These are phyloP conservation scores for Yarrowia divulgata DNA, from an alignment of 805 yeast genomes.

Conservation along the genomic window DNA sequence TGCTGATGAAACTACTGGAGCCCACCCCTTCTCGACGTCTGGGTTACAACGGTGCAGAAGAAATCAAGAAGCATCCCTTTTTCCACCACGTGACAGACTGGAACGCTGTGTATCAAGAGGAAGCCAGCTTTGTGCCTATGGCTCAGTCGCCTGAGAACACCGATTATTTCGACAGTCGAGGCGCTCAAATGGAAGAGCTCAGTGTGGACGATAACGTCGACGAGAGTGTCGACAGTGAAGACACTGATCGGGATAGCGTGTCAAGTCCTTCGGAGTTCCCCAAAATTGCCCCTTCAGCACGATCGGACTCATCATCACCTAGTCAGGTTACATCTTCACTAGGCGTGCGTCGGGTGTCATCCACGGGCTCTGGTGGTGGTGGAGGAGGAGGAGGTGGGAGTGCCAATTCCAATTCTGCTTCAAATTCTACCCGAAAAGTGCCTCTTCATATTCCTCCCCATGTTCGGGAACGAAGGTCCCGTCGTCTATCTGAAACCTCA, in stretches of 20 bases:
- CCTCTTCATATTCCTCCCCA: conserved; percentile 62
- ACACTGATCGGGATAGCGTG: conserved; percentile 44
- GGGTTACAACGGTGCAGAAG: conserved; percentile 77
- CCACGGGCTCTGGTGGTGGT: conserved; percentile 8
- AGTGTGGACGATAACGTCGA: conserved; percentile 41
- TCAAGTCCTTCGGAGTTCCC: conserved; percentile 25
- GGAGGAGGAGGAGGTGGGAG: background rate
- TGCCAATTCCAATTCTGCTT: conserved; percentile 4
- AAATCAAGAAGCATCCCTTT: conserved; percentile 80
- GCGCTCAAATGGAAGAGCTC: conserved; percentile 76
- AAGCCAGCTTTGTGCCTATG: conserved; percentile 80
- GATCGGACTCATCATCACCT: conserved; percentile 13
- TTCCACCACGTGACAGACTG: conserved; percentile 72
- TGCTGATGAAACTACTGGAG: conserved; percentile 67
- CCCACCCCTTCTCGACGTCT: conserved; percentile 71
- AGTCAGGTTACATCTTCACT: conserved; percentile 1
- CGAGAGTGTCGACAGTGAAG: conserved; percentile 48
- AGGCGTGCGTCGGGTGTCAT: conserved; percentile 19
- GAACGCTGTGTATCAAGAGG: conserved; percentile 74
- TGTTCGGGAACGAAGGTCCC: conserved; percentile 70
- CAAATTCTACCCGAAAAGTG: conserved; percentile 41
- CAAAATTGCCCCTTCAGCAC: conserved; percentile 12
- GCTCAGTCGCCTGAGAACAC: conserved; percentile 84
- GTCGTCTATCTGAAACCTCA: conserved; percentile 65
- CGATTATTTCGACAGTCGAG: conserved; percentile 89